Percentiles rank a stretch among this genome's conserved stretches.
These are phyloP conservation scores for Lasiodiplodia sp. DNA, from an alignment of 2,329 filamentous ascomycete genomes.

Conservation along the genomic window DNA sequence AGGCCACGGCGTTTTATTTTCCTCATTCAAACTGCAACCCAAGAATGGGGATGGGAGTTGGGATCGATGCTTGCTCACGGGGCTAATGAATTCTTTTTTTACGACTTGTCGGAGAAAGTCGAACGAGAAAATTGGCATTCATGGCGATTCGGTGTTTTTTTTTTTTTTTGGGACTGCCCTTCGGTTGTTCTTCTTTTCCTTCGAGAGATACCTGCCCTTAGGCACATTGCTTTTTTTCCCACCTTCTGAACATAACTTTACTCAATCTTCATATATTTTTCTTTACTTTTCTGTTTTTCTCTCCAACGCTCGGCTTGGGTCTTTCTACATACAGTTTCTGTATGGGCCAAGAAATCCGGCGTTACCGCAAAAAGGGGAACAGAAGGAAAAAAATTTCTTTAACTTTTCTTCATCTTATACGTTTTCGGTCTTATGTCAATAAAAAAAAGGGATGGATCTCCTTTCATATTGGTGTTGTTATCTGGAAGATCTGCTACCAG, in stretches of 20 bases:
- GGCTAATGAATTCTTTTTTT: not conserved
- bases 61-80: not conserved
- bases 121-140: not conserved
- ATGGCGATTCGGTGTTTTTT: not conserved
- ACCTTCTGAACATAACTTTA: not conserved
- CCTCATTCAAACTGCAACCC: not conserved
- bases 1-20: not conserved
- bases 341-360: no score
- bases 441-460: no score
- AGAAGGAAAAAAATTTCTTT: no score
- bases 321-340: not conserved
- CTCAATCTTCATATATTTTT: not conserved
- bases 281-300: not conserved
- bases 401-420: no score
- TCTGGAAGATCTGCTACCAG: no score
- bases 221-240: not conserved
- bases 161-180: not conserved
- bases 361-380: no score
- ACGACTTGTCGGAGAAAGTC: not conserved
- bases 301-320: not conserved
- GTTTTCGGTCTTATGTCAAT: no score
- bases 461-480: no score
- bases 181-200: not conserved
- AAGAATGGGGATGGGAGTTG: not conserved
- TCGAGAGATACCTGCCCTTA: slow-evolving; percentile 18